Conservation (phyloP, 345 rosid genomes). For the Populus ilicifolia region DNA sequence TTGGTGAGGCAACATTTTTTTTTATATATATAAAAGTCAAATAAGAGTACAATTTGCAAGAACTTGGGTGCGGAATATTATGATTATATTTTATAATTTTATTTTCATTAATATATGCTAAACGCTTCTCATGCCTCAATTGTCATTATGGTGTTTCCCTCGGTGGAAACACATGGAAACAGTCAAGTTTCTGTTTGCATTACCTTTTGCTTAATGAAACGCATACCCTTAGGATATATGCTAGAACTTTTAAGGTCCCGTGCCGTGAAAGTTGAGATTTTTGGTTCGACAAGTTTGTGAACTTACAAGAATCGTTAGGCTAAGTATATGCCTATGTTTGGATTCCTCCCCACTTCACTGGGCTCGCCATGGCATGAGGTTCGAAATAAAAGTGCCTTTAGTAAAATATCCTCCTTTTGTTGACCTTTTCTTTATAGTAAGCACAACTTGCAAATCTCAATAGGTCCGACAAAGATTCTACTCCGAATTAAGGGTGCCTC, state of each 20-base stretch:
- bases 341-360: neutral
- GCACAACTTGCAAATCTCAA: neutral
- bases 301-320: neutral
- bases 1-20: too few species aligned
- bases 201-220: neutral
- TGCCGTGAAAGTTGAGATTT: neutral
- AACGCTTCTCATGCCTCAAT: constrained; percentile 4
- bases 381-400: neutral
- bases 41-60: neutral
- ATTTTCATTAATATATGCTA: neutral
- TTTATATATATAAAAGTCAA: too few species aligned
- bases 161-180: neutral
- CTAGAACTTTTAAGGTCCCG: neutral
- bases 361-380: neutral
- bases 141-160: constrained; percentile 11
- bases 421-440: neutral
- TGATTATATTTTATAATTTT: neutral
- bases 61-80: neutral
- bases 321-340: neutral
- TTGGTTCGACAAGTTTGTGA: neutral
- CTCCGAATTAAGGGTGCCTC: too few species aligned
- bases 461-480: neutral
- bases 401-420: neutral
- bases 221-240: neutral
- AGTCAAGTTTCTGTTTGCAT: neutral